Percentiles rank a stretch among this genome's conserved stretches.
Conservation (phyloP, 345 rosid genomes). For the Odontarrhena argentea region DNA sequence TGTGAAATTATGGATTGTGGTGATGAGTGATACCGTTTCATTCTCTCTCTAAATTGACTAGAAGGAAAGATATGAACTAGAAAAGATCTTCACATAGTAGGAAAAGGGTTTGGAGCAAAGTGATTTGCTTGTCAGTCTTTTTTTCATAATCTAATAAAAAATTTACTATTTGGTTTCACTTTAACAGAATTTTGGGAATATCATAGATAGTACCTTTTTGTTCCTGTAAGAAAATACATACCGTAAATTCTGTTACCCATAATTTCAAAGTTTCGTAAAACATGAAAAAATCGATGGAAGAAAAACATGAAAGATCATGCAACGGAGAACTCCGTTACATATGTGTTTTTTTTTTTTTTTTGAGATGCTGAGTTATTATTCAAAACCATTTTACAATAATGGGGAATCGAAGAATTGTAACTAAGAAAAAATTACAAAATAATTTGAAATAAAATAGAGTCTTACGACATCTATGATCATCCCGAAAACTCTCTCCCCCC, state of each 20-base stretch:
- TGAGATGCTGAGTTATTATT: neutral
- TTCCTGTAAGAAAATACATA: neutral
- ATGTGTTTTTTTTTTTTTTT: neutral
- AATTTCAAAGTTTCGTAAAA: conserved; percentile 24
- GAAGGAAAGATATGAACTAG: neutral
- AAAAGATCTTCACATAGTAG: neutral
- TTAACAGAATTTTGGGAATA: neutral
- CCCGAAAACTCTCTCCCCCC: no score
- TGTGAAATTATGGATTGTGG: neutral
- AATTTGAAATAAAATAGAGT: no score
- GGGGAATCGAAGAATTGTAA: no score
- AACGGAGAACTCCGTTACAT: conserved; percentile 25
- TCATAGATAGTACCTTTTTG: neutral
- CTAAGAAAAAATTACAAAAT: no score
- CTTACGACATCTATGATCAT: no score
- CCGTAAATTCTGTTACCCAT: conserved; percentile 30
- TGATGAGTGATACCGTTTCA: neutral
- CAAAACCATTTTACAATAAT: no score
- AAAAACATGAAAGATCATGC: conserved; percentile 24
- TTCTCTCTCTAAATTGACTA: neutral
- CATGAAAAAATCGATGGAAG: conserved; percentile 26
- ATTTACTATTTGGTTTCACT: neutral
- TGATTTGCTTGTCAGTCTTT: neutral
- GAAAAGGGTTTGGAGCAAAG: conserved; percentile 1
- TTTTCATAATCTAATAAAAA: no score